Evolutionary conservation across 768 basidiomycete genomes (phyloP).

Genomic region (Wakefieldia striispora): DNA sequence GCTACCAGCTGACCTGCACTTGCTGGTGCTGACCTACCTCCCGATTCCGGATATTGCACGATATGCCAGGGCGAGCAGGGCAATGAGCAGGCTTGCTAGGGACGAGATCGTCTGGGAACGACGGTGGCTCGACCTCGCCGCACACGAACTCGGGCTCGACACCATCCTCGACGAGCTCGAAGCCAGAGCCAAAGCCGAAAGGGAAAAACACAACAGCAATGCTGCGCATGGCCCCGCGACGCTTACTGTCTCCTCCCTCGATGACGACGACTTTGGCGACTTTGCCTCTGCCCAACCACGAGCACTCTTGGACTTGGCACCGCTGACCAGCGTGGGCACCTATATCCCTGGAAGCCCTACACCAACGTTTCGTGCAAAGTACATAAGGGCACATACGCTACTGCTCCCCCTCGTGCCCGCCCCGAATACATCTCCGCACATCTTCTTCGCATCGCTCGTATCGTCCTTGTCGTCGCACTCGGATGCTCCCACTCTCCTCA

Average conservation of each 20-base stretch:
- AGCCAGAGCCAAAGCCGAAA: constrained; percentile 37
- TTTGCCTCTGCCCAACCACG: constrained; percentile 52
- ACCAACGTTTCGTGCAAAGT: constrained; percentile 51
- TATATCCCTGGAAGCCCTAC: constrained; percentile 22
- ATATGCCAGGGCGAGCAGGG: constrained; percentile 66
- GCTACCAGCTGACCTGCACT: constrained; percentile 75
- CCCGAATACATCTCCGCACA: constrained; percentile 62
- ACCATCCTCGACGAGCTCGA: constrained; percentile 62
- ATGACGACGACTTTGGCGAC: constrained; percentile 89
- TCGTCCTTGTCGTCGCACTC: constrained; percentile 43
- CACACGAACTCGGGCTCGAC: constrained; percentile 44
- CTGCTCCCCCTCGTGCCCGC: constrained; percentile 58
- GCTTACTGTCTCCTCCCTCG: constrained; percentile 44
- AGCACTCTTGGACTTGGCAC: constrained; percentile 20
- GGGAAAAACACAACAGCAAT: constrained; percentile 25
- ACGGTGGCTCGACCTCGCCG: constrained; percentile 62
- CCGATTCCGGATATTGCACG: constrained; percentile 79
- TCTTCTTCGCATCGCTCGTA: constrained; percentile 49
- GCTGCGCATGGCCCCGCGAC: constrained; percentile 53
- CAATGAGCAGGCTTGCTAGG: constrained; percentile 58
- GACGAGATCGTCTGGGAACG: constrained; percentile 79
- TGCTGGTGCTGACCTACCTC: constrained; percentile 68
- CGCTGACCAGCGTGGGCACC: constrained; percentile 11
- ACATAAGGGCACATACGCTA: constrained; percentile 61
- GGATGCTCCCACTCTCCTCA: constrained; percentile 41